A percentile compares a stretch with the other conserved stretches of the same genome.
Conservation (phyloP, 352 stramenopile genomes). For the Globisporangium polare region DNA sequence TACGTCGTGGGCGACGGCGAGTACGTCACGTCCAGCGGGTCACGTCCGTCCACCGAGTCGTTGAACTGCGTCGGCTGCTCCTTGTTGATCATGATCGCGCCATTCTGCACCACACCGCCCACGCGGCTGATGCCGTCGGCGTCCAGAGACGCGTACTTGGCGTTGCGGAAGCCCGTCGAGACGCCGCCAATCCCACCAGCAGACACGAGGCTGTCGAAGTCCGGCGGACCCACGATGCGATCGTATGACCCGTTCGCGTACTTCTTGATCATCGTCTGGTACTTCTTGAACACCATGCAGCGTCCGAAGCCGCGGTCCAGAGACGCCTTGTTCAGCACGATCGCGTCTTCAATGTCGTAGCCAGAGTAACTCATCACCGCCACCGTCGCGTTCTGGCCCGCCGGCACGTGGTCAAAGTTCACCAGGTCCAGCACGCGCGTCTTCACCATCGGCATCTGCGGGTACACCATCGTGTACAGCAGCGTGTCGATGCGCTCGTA, state of each 20-base stretch:
- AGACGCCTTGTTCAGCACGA: conserved; percentile 98
- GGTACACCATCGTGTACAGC: conserved; percentile 99
- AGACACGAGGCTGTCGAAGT: conserved; percentile 79
- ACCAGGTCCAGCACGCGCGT: conserved; percentile 97
- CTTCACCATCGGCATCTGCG: conserved; percentile 99
- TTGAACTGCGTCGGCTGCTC: conserved; percentile 95
- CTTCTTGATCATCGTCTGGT: conserved; percentile 96
- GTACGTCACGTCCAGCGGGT: conserved; percentile 76
- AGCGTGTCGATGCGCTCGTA: conserved; percentile 99
- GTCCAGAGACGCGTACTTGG: conserved; percentile 93
- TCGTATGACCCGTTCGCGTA: conserved; percentile 97
- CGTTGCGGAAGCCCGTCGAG: conserved; percentile 73
- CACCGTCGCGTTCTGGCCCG: conserved; percentile 98
- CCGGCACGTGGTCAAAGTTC: conserved; percentile 98
- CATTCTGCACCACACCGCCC: conserved; percentile 89
- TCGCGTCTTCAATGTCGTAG: conserved; percentile 99
- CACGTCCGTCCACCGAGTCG: conserved; percentile 73
- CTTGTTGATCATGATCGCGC: conserved; percentile 98
- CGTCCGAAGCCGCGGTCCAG: conserved; percentile 97
- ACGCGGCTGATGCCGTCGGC: conserved; percentile 94
- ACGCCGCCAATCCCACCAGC: conserved; percentile 23
- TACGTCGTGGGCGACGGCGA: conserved; percentile 92
- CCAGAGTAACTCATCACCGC: conserved; percentile 99
- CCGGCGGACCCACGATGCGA: conserved; percentile 90
- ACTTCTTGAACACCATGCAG: conserved; percentile 99